Percentiles rank a stretch among this genome's conserved stretches.
These are phyloP conservation scores for Neurospora pannonica DNA, from an alignment of 495 filamentous ascomycete genomes.

Conservation along the genomic window DNA sequence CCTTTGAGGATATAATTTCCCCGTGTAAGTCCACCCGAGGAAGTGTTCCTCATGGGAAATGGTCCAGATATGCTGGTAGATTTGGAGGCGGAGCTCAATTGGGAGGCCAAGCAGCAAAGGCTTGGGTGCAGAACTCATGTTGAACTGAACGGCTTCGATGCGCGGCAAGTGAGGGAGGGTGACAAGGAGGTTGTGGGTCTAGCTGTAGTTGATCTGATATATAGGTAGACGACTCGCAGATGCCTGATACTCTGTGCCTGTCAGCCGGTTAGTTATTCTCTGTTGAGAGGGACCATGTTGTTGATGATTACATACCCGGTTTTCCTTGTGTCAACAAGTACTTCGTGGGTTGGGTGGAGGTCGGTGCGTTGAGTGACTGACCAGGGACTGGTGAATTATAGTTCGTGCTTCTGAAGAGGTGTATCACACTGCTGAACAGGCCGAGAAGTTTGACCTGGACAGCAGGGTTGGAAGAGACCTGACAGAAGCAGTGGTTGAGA, in stretches of 20 bases:
- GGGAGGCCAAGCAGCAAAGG: background rate
- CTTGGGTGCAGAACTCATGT: background rate
- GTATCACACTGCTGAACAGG: too few relatives aligned
- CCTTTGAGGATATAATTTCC: background rate
- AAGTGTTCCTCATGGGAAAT: background rate
- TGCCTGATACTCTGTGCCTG: background rate
- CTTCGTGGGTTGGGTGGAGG: too few relatives aligned
- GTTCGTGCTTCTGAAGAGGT: too few relatives aligned
- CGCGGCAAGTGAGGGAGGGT: background rate
- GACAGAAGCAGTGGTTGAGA: background rate
- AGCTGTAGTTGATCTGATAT: background rate
- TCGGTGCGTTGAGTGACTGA: too few relatives aligned
- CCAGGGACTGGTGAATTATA: too few relatives aligned
- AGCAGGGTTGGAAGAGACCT: too few relatives aligned
- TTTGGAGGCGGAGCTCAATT: background rate
- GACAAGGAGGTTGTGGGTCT: background rate
- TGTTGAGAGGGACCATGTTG: background rate
- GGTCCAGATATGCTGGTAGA: background rate
- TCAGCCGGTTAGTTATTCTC: background rate
- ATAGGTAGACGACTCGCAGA: background rate
- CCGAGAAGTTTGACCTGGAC: too few relatives aligned
- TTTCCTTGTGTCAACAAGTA: background rate
- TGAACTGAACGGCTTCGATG: background rate
- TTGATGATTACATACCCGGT: background rate
- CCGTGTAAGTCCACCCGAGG: background rate